These are phyloP conservation scores for Fusarium nodosum DNA, from an alignment of 2,329 filamentous ascomycete species.

Conservation along the genomic window DNA sequence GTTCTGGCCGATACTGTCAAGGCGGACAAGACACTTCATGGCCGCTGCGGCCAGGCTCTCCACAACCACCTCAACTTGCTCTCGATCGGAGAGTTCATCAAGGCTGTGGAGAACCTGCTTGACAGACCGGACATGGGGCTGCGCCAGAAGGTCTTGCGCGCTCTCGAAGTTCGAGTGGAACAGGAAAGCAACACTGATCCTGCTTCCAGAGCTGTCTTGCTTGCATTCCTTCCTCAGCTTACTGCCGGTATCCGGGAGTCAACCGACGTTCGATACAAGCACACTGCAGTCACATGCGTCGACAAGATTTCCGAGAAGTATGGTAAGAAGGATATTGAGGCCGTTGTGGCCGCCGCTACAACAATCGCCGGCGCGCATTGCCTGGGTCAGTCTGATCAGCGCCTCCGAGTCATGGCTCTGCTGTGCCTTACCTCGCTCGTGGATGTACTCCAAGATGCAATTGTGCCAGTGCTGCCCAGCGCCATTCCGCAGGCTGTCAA, in stretches of 20 bases:
- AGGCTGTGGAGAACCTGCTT: slow-evolving; percentile 85
- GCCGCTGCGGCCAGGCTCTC: slow-evolving; percentile 76
- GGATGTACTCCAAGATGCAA: slow-evolving; percentile 86
- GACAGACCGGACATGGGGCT: slow-evolving; percentile 80
- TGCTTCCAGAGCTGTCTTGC: slow-evolving; percentile 75
- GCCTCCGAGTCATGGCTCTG: slow-evolving; percentile 85
- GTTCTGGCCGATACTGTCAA: slow-evolving; percentile 75
- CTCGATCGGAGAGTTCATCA: slow-evolving; percentile 89
- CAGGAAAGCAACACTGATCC: slow-evolving; percentile 77
- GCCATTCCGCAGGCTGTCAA: slow-evolving; percentile 79
- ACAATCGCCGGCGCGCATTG: slow-evolving; percentile 83
- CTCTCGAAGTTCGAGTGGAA: slow-evolving; percentile 84
- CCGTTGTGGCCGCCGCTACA: slow-evolving; percentile 79
- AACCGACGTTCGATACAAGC: slow-evolving; percentile 80
- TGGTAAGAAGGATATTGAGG: slow-evolving; percentile 88
- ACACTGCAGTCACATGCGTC: slow-evolving; percentile 88
- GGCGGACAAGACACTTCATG: slow-evolving; percentile 67
- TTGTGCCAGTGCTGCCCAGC: slow-evolving; percentile 84
- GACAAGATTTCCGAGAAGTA: slow-evolving; percentile 96
- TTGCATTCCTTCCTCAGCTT: slow-evolving; percentile 84
- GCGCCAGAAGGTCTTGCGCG: slow-evolving; percentile 82
- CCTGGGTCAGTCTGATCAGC: slow-evolving; percentile 78
- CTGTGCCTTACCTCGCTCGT: slow-evolving; percentile 90
- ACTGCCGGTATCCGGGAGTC: slow-evolving; percentile 81
- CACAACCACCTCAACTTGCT: slow-evolving; percentile 86